Percentiles rank a stretch among this genome's conserved stretches.
Conservation (phyloP, 495 filamentous ascomycete genomes). For the Penicillium atrosanguineum region DNA sequence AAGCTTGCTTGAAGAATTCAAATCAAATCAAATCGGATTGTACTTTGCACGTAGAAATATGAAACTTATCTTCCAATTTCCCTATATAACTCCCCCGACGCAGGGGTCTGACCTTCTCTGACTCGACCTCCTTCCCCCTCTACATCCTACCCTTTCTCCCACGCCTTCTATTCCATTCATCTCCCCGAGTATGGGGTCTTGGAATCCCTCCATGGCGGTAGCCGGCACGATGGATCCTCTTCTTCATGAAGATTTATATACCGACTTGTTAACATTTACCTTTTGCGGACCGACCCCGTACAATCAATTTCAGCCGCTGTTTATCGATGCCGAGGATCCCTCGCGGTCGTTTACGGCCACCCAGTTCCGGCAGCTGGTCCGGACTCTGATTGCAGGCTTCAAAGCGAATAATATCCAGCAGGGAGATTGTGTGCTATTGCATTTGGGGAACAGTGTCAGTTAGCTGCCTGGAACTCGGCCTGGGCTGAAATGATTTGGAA, state of each 20-base stretch:
- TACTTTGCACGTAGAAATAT: not conserved
- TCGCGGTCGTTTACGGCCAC: conserved; percentile 50
- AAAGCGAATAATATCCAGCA: conserved; percentile 49
- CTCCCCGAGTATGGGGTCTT: conserved; percentile 28
- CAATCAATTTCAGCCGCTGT: conserved; percentile 41
- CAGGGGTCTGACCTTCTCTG: not conserved
- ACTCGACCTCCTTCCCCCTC: not conserved
- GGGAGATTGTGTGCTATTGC: conserved; percentile 60
- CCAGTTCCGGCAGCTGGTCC: conserved; percentile 49
- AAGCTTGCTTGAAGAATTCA: conserved; percentile 18
- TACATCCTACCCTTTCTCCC: not conserved
- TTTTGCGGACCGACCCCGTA: conserved; percentile 35
- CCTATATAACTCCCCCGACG: not conserved
- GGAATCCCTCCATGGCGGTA: conserved; percentile 29
- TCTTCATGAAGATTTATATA: conserved; percentile 25
- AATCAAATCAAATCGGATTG: conserved; percentile 1
- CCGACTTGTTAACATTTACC: conserved; percentile 43
- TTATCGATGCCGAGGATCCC: conserved; percentile 57
- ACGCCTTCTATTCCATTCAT: not conserved
- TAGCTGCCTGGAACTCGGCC: not conserved
- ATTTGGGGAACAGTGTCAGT: conserved; percentile 60
- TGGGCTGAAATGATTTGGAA: not conserved
- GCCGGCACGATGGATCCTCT: conserved; percentile 16
- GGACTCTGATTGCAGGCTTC: conserved; percentile 55
- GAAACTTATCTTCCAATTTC: not conserved